Percentiles rank a stretch among this genome's conserved stretches.
phyloP scores from a whole-genome alignment of 345 rosid genomes.

The Salix caprea region DNA sequence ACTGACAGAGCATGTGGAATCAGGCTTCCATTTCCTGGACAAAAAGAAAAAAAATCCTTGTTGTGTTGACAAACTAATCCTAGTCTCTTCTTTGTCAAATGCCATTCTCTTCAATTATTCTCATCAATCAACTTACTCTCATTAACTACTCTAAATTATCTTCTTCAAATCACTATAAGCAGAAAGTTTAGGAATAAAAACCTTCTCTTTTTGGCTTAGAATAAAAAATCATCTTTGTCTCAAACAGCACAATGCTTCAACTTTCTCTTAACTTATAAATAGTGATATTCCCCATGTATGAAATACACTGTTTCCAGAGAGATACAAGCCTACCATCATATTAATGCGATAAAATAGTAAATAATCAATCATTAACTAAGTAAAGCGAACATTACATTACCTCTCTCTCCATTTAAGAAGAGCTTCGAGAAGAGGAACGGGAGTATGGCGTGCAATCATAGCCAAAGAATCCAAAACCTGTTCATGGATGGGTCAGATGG shows the following conservation, averaged over 20 bases:
- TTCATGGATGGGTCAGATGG: conserved; percentile 95
- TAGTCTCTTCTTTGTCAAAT: background rate
- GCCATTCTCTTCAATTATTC: background rate
- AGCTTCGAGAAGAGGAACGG: conserved; percentile 94
- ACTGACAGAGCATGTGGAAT: too few species aligned
- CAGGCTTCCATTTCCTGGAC: too few species aligned
- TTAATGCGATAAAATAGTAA: too few species aligned
- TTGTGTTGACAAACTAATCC: background rate
- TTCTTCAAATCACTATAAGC: background rate
- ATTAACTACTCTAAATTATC: background rate
- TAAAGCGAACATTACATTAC: conserved; percentile 17
- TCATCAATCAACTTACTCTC: background rate
- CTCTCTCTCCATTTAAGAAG: conserved; percentile 93
- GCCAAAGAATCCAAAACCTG: conserved; percentile 97
- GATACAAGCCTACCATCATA: too few species aligned
- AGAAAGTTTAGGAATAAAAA: background rate
- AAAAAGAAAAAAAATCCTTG: background rate
- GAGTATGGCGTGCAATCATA: conserved; percentile 96
- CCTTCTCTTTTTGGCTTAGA: too few species aligned
- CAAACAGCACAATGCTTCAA: too few species aligned
- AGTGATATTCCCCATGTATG: too few species aligned
- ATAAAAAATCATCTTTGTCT: too few species aligned
- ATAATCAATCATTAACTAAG: too few species aligned
- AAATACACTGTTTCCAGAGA: too few species aligned
- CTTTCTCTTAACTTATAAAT: too few species aligned